Conservation (phyloP, 176 grass and related monocot genomes). For the Olyra latifolia region DNA sequence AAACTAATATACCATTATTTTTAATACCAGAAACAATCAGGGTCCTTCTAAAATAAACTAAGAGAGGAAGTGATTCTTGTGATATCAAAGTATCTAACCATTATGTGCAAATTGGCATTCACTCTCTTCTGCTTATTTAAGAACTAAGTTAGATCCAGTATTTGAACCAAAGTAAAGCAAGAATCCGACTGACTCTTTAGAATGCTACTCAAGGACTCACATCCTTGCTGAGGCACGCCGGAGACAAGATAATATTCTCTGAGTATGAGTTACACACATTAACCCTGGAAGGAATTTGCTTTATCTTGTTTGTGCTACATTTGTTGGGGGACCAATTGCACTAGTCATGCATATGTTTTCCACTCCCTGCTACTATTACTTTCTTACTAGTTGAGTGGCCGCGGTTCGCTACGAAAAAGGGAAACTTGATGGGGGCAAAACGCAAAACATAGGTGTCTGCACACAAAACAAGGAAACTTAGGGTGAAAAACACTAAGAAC, state of each 20-base stretch:
- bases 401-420: no score
- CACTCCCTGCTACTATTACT: not conserved
- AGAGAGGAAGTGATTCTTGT: not conserved
- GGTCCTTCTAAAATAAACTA: not conserved
- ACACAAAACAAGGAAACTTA: no score
- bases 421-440: no score
- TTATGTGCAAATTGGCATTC: slow-evolving; percentile 8
- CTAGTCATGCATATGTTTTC: slow-evolving; percentile 14
- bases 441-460: no score
- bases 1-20: slow-evolving; percentile 6
- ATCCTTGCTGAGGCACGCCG: slow-evolving; percentile 7
- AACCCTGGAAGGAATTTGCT: not conserved
- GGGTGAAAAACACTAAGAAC: no score
- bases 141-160: slow-evolving; percentile 21
- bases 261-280: not conserved
- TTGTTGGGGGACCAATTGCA: not conserved
- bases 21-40: not conserved
- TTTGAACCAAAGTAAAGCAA: not conserved
- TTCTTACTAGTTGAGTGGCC: no score
- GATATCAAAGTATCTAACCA: not conserved
- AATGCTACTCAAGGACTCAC: not conserved
- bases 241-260: slow-evolving; percentile 1
- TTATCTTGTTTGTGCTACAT: not conserved
- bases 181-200: not conserved
- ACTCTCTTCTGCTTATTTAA: slow-evolving; percentile 26